Base-by-base conservation (phyloP, 805 yeast genomes). In the Dipodascus geniculatus region DNA sequence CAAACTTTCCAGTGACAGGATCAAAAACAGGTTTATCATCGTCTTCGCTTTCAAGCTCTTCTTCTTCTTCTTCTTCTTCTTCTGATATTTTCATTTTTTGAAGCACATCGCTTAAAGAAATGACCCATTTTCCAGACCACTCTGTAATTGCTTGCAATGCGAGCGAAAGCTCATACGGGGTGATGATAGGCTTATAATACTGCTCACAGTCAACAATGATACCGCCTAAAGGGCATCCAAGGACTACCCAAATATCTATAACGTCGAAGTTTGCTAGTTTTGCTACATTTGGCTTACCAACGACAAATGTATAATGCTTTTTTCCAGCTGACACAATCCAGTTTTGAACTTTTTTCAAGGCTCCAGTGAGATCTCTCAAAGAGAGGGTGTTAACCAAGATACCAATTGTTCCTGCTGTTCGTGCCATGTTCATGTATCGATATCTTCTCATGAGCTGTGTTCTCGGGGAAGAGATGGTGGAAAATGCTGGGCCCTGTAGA, bases 271-370 rank as follows among this genome's bases (percentile, higher is more conserved):
- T 93, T 8, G 98, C 99, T 51, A 93, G 73, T 63, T 93, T 93
- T 23, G 99, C 96, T 19, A 93, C 97, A 63, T 93, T 93, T 8
- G 98, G 98, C 67, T 93, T 93, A 9, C 99, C 99, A 2, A 93
- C 98, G 2, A 90, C 98, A 71, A 93, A 89, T 65, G 88, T 78
- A 64, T 93, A 93, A 59, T 87, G 91, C 64, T 93, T 93, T 69
- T 93, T 93, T 1, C 87, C 96, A 0, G 91, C 89, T 2, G 72
- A 74, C 51, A 74, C 77, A 55, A 93, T 79, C 68, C 84, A 76
- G 23, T 71, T 65, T 16, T 80, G 77, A 4, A 89, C 77, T 33
- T 73, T 72, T 53, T 81, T 79, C 52, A 91, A 73, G 35, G 91
- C 70, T n/a, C 66, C 73, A 52, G 80, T 78, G 3, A 96, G 86